Percentiles rank a stretch among this genome's conserved stretches.
These are phyloP conservation scores for Sugiyamaella pinicola DNA, from an alignment of 1,139 yeast species.

Conservation along the genomic window DNA sequence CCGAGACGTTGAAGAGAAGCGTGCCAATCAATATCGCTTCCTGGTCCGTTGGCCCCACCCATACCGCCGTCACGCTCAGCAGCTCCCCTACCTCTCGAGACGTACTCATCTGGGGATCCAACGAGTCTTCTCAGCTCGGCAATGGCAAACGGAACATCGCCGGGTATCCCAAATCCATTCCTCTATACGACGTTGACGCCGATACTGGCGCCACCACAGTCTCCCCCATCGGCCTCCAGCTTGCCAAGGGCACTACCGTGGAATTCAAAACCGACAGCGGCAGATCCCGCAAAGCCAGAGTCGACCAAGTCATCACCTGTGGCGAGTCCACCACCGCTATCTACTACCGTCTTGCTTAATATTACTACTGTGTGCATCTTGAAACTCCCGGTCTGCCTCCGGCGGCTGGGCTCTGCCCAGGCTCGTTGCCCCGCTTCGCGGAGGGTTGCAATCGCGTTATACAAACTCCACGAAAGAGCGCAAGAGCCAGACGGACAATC, in stretches of 20 bases:
- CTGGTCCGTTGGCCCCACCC: constrained; percentile 67
- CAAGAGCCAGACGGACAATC: not conserved
- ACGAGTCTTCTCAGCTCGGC: constrained; percentile 80
- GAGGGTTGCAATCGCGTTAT: too few species aligned
- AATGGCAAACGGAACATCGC: constrained; percentile 70
- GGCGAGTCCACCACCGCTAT: constrained; percentile 67
- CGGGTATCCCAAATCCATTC: constrained; percentile 59
- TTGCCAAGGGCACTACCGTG: constrained; percentile 6
- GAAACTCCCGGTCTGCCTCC: too few species aligned
- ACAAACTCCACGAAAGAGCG: too few species aligned
- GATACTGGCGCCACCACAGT: constrained; percentile 6
- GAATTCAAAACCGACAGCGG: constrained; percentile 32
- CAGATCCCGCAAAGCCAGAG: constrained; percentile 34
- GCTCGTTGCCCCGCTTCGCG: not conserved
- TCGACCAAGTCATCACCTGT: constrained; percentile 62
- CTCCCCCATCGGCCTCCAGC: constrained; percentile 6
- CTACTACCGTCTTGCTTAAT: constrained; percentile 44
- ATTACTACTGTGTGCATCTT: too few species aligned
- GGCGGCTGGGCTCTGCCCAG: too few species aligned
- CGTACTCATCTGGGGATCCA: constrained; percentile 81
- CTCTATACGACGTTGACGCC: constrained; percentile 44
- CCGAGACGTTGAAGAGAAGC: constrained; percentile 43
- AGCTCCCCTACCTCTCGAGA: constrained; percentile 43
- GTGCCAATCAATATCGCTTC: constrained; percentile 52
- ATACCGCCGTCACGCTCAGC: constrained; percentile 60